phyloP scores from a whole-genome alignment of 192 early-diverging fungal genomes.

The Coemansia sp. region DNA sequence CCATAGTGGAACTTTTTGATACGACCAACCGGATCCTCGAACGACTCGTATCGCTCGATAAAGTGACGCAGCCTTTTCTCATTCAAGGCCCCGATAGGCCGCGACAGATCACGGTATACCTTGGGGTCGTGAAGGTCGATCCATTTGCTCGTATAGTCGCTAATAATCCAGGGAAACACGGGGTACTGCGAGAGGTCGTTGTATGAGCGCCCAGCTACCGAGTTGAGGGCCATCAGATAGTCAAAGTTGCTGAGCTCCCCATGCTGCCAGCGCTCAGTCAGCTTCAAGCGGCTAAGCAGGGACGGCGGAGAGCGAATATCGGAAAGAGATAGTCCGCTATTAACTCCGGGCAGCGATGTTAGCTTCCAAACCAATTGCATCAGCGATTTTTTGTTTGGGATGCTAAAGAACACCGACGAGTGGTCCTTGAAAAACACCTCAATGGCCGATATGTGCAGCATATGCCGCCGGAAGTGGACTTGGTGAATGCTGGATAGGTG shows the following conservation, averaged over 20 bases:
- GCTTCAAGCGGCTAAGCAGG: constrained; percentile 28
- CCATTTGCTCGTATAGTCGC: constrained; percentile 77
- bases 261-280: constrained; percentile 83
- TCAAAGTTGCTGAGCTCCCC: constrained; percentile 95
- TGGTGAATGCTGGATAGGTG: constrained; percentile 33
- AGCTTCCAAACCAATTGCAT: constrained; percentile 54
- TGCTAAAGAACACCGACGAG: constrained; percentile 42
- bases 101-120: constrained; percentile 87
- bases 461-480: constrained; percentile 49
- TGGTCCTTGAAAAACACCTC: constrained; percentile 52
- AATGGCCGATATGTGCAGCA: constrained; percentile 47
- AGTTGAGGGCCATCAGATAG: constrained; percentile 94
- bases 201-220: constrained; percentile 81
- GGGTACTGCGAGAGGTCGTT: constrained; percentile 96
- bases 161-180: constrained; percentile 93
- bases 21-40: constrained; percentile 65
- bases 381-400: constrained; percentile 38
- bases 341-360: constrained; percentile 33
- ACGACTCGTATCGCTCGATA: constrained; percentile 63
- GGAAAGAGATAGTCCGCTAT: constrained; percentile 29
- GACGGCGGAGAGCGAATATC: constrained; percentile 42
- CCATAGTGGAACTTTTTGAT: constrained; percentile 86
- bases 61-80: constrained; percentile 47
- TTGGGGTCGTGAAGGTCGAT: constrained; percentile 78
- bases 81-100: constrained; percentile 89